Percentiles rank a stretch among this genome's conserved stretches.
Evolutionary conservation across 345 rosid species (phyloP).

Genomic region (Psidium friedrichsthalianum): DNA sequence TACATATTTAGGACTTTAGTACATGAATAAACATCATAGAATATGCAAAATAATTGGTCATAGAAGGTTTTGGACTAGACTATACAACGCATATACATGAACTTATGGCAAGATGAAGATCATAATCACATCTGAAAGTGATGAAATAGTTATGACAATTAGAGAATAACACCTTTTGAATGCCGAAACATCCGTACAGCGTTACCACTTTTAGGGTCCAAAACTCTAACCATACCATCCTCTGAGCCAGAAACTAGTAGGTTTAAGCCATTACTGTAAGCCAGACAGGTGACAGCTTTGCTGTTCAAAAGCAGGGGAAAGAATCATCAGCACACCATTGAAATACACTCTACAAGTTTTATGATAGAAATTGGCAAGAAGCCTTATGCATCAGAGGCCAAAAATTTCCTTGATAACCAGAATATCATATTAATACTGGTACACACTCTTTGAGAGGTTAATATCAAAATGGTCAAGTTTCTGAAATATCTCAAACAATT

Average conservation of each 20-base stretch:
- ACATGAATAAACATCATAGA: neutral
- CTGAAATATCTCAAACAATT: neutral
- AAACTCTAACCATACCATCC: conserved; percentile 66
- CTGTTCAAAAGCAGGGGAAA: conserved; percentile 24
- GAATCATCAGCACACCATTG: neutral
- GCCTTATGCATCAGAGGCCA: neutral
- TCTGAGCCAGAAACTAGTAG: conserved; percentile 68
- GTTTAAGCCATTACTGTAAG: conserved; percentile 42
- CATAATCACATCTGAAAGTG: neutral
- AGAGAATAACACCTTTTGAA: conserved; percentile 45
- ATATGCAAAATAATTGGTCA: neutral
- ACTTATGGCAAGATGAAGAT: neutral
- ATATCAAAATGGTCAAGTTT: neutral
- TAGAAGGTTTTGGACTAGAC: neutral
- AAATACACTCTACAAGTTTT: neutral
- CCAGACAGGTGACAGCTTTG: conserved; percentile 63
- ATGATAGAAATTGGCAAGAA: neutral
- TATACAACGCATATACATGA: neutral
- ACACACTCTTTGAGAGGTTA: neutral
- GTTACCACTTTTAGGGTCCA: conserved; percentile 38
- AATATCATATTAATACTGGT: neutral
- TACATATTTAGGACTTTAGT: neutral
- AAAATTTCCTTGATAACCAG: neutral
- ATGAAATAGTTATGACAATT: neutral
- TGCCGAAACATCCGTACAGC: conserved; percentile 43